A percentile compares a stretch with the other conserved stretches of the same genome.
Conservation (phyloP, 2,329 filamentous ascomycete species). For the Trichoderma semiorbis region DNA sequence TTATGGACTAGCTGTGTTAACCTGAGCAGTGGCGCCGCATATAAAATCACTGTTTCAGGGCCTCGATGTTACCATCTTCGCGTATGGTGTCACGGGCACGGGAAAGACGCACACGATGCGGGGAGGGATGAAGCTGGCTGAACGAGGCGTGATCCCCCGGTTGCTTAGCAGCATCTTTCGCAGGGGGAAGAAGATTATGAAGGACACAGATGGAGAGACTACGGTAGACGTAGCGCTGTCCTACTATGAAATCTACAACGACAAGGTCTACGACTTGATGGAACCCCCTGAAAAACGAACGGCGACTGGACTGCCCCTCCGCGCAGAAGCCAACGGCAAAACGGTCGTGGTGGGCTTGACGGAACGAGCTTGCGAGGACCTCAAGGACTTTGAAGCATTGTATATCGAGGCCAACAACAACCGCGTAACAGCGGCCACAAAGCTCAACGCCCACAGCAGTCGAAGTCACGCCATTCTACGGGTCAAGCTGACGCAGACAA, state of each 20-base stretch:
- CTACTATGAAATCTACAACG: constrained; percentile 97
- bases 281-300: constrained; percentile 85
- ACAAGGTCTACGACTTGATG: constrained; percentile 89
- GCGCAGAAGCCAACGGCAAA: constrained; percentile 82
- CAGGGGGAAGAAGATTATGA: constrained; percentile 77
- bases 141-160: constrained; percentile 83
- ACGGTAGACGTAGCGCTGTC: constrained; percentile 72
- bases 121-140: constrained; percentile 79
- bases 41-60: constrained; percentile 90
- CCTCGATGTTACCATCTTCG: constrained; percentile 84
- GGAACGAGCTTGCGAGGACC: constrained; percentile 73
- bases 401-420: constrained; percentile 93
- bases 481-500: constrained; percentile 80
- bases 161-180: constrained; percentile 83
- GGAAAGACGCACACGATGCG: constrained; percentile 97
- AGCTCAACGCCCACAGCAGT: constrained; percentile 88
- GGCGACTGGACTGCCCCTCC: constrained; percentile 71
- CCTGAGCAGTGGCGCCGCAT: constrained; percentile 70
- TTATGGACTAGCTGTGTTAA: constrained; percentile 23
- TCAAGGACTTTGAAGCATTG: constrained; percentile 85
- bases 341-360: constrained; percentile 83
- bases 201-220: constrained; percentile 69
- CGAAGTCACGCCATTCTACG: constrained; percentile 87
- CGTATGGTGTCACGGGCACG: constrained; percentile 89
- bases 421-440: constrained; percentile 83